A percentile compares a stretch with the other conserved stretches of the same genome.
Evolutionary conservation across 1,139 yeast genomes (phyloP).

Genomic region (Taphrina flavorubra): DNA sequence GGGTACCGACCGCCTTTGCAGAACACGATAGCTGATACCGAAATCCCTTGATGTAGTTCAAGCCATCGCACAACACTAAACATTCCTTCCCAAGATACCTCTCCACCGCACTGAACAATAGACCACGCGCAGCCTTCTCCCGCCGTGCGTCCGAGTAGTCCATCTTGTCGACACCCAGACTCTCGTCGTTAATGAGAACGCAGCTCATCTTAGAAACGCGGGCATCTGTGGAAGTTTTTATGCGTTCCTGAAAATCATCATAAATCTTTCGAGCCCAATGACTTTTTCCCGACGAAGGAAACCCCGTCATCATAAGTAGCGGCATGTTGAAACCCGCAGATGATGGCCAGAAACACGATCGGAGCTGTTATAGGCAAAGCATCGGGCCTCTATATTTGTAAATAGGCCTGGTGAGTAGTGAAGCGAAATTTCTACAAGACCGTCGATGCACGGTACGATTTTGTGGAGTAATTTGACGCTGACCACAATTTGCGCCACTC

Average conservation of each 20-base stretch:
- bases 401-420: neutral
- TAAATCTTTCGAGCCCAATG: slow-evolving; percentile 68
- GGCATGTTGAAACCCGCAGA: slow-evolving; percentile 64
- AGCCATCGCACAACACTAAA: slow-evolving; percentile 81
- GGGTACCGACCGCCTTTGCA: slow-evolving; percentile 80
- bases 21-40: slow-evolving; percentile 93
- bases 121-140: slow-evolving; percentile 83
- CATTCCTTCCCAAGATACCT: slow-evolving; percentile 71
- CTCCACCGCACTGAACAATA: slow-evolving; percentile 86
- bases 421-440: neutral
- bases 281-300: slow-evolving; percentile 84
- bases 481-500: neutral
- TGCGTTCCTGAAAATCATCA: slow-evolving; percentile 58
- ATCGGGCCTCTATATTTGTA: no score
- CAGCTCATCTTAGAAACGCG: slow-evolving; percentile 65
- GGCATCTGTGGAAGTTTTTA: slow-evolving; percentile 53
- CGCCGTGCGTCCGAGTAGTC: slow-evolving; percentile 64
- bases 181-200: slow-evolving; percentile 75
- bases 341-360: neutral
- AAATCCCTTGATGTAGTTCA: slow-evolving; percentile 92
- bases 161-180: slow-evolving; percentile 71
- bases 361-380: no score
- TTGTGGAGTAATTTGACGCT: slow-evolving; percentile 2
- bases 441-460: neutral
- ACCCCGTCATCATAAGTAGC: slow-evolving; percentile 78